phyloP scores from a whole-genome alignment of 2,329 filamentous ascomycete species.

The Rachicladosporium sp. region DNA sequence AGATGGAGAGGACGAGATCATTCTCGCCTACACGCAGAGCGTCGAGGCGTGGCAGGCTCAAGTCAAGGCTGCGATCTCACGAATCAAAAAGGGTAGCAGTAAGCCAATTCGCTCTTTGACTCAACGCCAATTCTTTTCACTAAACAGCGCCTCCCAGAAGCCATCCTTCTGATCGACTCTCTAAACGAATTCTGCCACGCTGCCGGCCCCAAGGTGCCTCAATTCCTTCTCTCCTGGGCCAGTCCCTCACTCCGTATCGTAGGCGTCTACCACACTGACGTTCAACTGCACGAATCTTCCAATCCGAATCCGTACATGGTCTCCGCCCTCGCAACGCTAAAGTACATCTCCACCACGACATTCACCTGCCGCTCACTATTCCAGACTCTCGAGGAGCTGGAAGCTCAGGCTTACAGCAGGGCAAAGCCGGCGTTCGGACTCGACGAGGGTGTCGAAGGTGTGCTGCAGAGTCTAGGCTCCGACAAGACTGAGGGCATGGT shows the following conservation, averaged over 20 bases:
- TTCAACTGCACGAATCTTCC: conserved; percentile 52
- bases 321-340: conserved; percentile 57
- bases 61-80: conserved; percentile 9
- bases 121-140: not conserved
- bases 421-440: conserved; percentile 70
- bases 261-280: conserved; percentile 70
- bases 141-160: conserved; percentile 29
- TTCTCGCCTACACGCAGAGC: conserved; percentile 30
- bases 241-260: conserved; percentile 57
- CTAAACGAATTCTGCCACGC: conserved; percentile 52
- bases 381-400: conserved; percentile 61
- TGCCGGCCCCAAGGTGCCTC: conserved; percentile 45
- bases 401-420: conserved; percentile 63
- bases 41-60: conserved; percentile 20
- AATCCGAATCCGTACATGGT: conserved; percentile 45
- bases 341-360: conserved; percentile 77
- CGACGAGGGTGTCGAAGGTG: conserved; percentile 62
- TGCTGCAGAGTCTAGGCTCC: conserved; percentile 54
- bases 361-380: conserved; percentile 60
- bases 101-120: not conserved
- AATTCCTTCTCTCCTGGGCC: conserved; percentile 60
- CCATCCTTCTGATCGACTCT: conserved; percentile 65
- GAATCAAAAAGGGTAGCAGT: conserved; percentile 1
- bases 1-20: conserved; percentile 40
- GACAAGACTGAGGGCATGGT: conserved; percentile 51